phyloP scores from a whole-genome alignment of 2,329 filamentous ascomycete genomes.

The Graphiopsis chlorocephala region DNA sequence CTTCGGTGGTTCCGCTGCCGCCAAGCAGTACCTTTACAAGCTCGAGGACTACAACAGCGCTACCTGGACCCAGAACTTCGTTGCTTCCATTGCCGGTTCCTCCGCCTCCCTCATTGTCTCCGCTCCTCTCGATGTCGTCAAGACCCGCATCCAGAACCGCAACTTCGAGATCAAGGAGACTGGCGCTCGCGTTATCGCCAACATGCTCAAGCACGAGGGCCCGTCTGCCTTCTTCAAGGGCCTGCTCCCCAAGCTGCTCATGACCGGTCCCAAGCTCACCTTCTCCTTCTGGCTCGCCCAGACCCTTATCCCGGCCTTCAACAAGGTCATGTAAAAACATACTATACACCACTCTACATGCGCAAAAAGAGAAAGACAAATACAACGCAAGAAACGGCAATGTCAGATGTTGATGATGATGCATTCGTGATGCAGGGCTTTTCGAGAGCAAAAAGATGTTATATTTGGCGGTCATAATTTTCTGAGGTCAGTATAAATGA shows the following conservation, averaged over 20 bases:
- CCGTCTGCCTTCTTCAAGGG: conserved; percentile 93
- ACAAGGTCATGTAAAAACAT: conserved; percentile 57
- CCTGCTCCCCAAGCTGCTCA: conserved; percentile 91
- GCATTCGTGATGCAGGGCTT: not conserved
- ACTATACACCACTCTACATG: not conserved
- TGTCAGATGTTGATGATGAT: not conserved
- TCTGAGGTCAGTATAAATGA: not conserved
- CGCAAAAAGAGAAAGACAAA: not conserved
- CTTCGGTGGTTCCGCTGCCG: conserved; percentile 94
- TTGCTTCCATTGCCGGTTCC: conserved; percentile 92
- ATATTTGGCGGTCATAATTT: conserved; percentile 2
- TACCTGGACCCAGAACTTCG: conserved; percentile 91
- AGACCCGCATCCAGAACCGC: conserved; percentile 95
- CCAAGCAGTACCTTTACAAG: conserved; percentile 92
- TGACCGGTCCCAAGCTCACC: conserved; percentile 98
- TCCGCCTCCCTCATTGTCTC: conserved; percentile 94
- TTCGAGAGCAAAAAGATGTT: not conserved
- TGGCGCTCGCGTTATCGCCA: conserved; percentile 84
- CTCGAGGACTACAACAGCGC: conserved; percentile 95
- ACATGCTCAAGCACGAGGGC: conserved; percentile 92
- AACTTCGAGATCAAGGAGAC: conserved; percentile 98
- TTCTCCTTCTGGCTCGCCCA: conserved; percentile 99
- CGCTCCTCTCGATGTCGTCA: conserved; percentile 95
- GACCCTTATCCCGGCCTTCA: conserved; percentile 93
- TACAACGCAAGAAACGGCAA: not conserved